A percentile compares a stretch with the other conserved stretches of the same genome.
Evolutionary conservation across 257 asterid genomes (phyloP).

Genomic region (Rhazya stricta): DNA sequence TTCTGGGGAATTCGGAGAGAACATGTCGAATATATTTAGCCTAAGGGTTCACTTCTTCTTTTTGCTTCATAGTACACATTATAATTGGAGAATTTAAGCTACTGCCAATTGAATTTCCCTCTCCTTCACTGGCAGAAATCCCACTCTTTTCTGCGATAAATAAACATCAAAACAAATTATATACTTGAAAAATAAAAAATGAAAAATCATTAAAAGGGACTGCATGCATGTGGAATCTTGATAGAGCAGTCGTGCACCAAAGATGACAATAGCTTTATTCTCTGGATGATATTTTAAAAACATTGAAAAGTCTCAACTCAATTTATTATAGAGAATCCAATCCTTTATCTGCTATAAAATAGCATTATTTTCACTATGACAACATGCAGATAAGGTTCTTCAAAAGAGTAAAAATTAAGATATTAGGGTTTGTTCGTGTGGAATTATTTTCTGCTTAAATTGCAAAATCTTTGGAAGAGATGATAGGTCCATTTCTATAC

Average conservation of each 20-base stretch:
- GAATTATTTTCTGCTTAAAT: too few species aligned
- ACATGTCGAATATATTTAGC: not conserved
- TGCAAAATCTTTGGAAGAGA: too few species aligned
- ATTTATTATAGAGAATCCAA: not conserved
- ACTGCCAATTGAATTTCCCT: conserved; percentile 65
- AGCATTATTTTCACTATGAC: too few species aligned
- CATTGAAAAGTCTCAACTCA: not conserved
- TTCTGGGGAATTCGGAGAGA: conserved; percentile 43
- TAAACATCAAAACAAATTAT: not conserved
- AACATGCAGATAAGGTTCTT: too few species aligned
- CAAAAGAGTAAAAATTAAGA: too few species aligned
- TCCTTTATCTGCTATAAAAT: not conserved
- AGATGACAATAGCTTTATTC: conserved; percentile 2
- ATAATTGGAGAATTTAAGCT: conserved; percentile 12
- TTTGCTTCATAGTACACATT: not conserved
- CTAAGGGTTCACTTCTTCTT: not conserved
- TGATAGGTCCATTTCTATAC: too few species aligned
- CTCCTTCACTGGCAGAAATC: conserved; percentile 63
- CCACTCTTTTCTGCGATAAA: conserved; percentile 73
- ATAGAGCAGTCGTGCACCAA: conserved; percentile 7
- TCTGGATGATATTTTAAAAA: not conserved
- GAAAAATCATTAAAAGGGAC: not conserved
- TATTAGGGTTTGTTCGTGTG: too few species aligned
- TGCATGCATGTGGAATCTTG: not conserved
- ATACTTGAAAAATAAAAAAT: not conserved